Base-by-base conservation (phyloP, 164 flowering plant genomes). In the Cinnamomum chago region DNA sequence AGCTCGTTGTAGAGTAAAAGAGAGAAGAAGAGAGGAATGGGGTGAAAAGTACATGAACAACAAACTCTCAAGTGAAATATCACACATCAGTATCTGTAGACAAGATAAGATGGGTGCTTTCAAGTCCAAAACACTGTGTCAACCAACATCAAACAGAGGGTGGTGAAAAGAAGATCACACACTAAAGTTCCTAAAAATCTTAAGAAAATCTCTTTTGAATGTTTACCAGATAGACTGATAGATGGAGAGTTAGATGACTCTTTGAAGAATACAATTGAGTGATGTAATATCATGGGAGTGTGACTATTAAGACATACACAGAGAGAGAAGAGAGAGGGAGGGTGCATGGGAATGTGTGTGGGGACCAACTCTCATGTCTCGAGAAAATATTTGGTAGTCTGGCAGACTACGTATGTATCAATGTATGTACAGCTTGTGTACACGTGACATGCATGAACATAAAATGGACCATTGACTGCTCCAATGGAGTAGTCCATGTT, bases 101-200 rank as follows among this genome's bases (percentile, higher is more conserved):
- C 98, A 92, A 82, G 98, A 94, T 87, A 94, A 90, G 98, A 92
- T 92, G 83, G 95, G 95, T 70, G 92, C 94, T 92, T 90, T 94
- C 93, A 90, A 83, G 87, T 94, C 91, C 76, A 80, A 77, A 74
- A 78, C 33, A 90, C 92, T 90, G 90, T 90, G 87, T 79, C 94
- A 89, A 88, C 97, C 85, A 88, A 88, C 90, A 77, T 70, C 66
- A 72, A 66, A 81, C 81, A 68, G 68, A 51, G 71, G 70, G 40
- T n/a, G 79, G 65, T 76, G 50, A 77, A 69, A 78, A 64, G 17
- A 30, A 62, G 24, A 30, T 58, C 55, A 28, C 12, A 67, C 12
- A 28, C 1, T 28, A 66, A 66, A 66, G 47, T 51, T 30, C 3
- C 14, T 40, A 40, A 27, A 22, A 11, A 58, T 17, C 27, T 47